Conservation (phyloP, 345 rosid genomes). For the Ceriops tagal region DNA sequence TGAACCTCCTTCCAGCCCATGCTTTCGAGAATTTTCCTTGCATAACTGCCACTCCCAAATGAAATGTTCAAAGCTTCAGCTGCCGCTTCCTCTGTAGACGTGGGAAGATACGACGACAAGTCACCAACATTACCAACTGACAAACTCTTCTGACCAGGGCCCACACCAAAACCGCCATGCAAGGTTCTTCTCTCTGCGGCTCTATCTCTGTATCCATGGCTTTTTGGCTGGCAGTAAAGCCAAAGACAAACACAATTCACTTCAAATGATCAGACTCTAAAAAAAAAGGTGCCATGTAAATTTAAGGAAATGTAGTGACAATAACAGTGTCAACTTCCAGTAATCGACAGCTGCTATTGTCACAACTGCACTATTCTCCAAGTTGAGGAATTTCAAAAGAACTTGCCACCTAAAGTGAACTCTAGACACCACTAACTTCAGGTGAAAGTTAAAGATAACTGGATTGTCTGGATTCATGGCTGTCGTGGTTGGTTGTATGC, state of each 20-base stretch:
- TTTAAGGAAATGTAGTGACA: neutral
- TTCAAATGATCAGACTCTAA: neutral
- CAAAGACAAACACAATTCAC: neutral
- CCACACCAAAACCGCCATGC: conserved; percentile 76
- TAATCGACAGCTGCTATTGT: neutral
- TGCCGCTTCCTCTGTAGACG: conserved; percentile 50
- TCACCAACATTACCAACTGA: conserved; percentile 21
- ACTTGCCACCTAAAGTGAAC: neutral
- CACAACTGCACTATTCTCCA: neutral
- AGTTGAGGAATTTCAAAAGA: neutral
- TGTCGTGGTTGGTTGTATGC: neutral
- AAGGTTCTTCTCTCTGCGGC: conserved; percentile 85
- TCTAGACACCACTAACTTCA: neutral
- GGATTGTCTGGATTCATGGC: neutral
- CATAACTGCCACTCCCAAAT: conserved; percentile 78
- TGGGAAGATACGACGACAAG: conserved; percentile 24
- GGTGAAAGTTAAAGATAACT: neutral
- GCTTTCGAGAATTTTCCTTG: conserved; percentile 67
- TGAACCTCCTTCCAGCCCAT: conserved; percentile 93
- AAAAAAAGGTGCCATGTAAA: neutral
- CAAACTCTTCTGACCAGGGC: conserved; percentile 73
- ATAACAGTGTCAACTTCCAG: neutral
- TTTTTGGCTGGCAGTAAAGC: conserved; percentile 33
- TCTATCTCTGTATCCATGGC: conserved; percentile 68
- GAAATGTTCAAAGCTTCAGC: conserved; percentile 65